Percentiles rank a stretch among this genome's conserved stretches.
These are phyloP conservation scores for Globisporangium paroecandrum DNA, from an alignment of 352 stramenopile species.

Conservation along the genomic window DNA sequence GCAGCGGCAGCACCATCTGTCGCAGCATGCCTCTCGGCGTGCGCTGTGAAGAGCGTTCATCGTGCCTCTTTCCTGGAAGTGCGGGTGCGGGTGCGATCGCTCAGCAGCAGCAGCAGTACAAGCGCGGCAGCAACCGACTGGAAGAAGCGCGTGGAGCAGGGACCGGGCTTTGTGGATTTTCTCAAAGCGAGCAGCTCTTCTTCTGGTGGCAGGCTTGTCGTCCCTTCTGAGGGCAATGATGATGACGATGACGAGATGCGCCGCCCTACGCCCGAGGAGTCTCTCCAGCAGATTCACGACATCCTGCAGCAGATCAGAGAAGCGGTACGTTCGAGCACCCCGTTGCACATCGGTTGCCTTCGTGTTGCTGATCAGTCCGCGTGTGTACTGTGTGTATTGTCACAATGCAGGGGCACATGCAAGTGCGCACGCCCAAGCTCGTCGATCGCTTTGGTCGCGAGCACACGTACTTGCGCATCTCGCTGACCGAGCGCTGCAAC, in stretches of 20 bases:
- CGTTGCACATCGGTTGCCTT: neutral
- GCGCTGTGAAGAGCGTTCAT: neutral
- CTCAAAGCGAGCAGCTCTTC: slow-evolving; percentile 13
- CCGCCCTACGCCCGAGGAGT: slow-evolving; percentile 21
- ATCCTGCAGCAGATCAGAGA: slow-evolving; percentile 25
- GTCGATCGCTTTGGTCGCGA: slow-evolving; percentile 87
- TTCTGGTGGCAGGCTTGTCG: neutral
- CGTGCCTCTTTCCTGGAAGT: neutral
- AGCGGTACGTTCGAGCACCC: slow-evolving; percentile 1
- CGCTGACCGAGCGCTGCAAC: slow-evolving; percentile 95
- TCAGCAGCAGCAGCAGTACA: neutral
- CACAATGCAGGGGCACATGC: slow-evolving; percentile 11
- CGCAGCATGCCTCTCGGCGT: neutral
- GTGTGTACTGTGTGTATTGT: neutral
- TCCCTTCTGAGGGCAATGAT: slow-evolving; percentile 2
- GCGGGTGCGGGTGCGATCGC: too few relatives aligned
- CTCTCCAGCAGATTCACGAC: slow-evolving; percentile 23
- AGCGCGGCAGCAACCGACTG: slow-evolving; percentile 18
- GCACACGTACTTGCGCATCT: slow-evolving; percentile 96
- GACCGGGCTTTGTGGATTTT: slow-evolving; percentile 38
- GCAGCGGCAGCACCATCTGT: neutral
- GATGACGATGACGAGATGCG: slow-evolving; percentile 4
- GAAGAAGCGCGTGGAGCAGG: slow-evolving; percentile 29
- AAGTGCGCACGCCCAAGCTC: slow-evolving; percentile 23
- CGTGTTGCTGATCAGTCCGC: neutral